These are phyloP conservation scores for Dicorynia guianensis DNA, from an alignment of 306 rosid species.

Conservation along the genomic window DNA sequence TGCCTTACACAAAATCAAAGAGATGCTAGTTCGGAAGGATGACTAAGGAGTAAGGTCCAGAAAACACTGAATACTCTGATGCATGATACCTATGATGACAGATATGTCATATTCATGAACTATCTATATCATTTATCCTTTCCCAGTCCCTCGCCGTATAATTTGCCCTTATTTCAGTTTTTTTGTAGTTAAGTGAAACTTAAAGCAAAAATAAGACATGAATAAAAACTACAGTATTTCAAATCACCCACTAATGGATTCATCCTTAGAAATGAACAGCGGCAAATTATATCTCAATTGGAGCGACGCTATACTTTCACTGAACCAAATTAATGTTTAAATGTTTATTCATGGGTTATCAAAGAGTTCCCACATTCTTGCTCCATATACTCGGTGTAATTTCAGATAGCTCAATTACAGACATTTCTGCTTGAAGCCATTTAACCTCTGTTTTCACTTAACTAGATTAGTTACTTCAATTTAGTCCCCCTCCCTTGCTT, in stretches of 20 bases:
- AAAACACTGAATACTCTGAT: constrained; percentile 38
- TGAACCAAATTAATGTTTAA: background rate
- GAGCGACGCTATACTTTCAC: background rate
- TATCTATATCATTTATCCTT: constrained; percentile 3
- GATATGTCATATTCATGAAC: background rate
- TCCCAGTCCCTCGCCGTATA: background rate
- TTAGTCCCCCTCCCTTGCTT: background rate
- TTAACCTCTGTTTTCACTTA: background rate
- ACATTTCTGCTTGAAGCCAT: constrained; percentile 1
- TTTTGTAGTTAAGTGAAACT: too few relatives aligned
- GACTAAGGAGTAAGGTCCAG: constrained; percentile 26
- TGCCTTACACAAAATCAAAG: constrained; percentile 48
- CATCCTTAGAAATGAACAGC: background rate
- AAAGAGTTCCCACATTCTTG: too few relatives aligned
- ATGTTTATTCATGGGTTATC: too few relatives aligned
- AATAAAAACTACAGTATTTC: too few relatives aligned
- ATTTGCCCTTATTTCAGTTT: background rate
- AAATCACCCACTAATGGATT: background rate
- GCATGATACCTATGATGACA: constrained; percentile 6
- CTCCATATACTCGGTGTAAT: too few relatives aligned
- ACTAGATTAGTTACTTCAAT: background rate
- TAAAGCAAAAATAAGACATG: too few relatives aligned
- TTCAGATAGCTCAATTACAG: background rate
- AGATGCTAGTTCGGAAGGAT: constrained; percentile 42
- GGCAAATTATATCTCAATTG: background rate